phyloP scores from a whole-genome alignment of 2,329 filamentous ascomycete species.

The Colletotrichum endophyticum region DNA sequence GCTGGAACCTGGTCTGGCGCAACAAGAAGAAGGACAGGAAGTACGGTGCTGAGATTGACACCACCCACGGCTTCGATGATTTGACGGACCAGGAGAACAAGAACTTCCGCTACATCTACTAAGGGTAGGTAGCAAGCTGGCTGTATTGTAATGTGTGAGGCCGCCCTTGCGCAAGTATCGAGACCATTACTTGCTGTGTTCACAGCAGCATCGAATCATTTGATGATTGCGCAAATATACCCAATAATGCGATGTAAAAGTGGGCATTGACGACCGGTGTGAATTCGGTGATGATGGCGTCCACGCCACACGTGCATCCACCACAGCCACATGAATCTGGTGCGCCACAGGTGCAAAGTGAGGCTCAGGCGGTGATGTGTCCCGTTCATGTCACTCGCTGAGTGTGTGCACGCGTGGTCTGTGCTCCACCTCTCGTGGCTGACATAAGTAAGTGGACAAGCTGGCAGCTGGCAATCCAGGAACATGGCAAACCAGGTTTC shows the following conservation, averaged over 20 bases:
- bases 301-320: not conserved
- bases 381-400: not conserved
- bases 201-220: not conserved
- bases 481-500: not conserved
- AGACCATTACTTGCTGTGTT: not conserved
- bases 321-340: not conserved
- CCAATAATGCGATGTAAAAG: not conserved
- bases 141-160: not conserved
- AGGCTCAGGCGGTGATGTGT: not conserved
- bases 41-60: conserved; percentile 6
- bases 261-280: not conserved
- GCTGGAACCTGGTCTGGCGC: conserved; percentile 22
- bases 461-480: not conserved
- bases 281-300: not conserved
- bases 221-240: not conserved
- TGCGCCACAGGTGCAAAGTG: not conserved
- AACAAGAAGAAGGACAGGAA: conserved; percentile 23
- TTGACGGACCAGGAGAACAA: conserved; percentile 23
- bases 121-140: not conserved
- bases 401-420: not conserved
- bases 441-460: not conserved
- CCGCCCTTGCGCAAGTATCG: not conserved
- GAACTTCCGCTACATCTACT: conserved; percentile 20
- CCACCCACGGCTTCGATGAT: conserved; percentile 20
- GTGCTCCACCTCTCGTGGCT: not conserved